Evolutionary conservation across 345 rosid species (phyloP).

Genomic region (Syzygium aqueum): DNA sequence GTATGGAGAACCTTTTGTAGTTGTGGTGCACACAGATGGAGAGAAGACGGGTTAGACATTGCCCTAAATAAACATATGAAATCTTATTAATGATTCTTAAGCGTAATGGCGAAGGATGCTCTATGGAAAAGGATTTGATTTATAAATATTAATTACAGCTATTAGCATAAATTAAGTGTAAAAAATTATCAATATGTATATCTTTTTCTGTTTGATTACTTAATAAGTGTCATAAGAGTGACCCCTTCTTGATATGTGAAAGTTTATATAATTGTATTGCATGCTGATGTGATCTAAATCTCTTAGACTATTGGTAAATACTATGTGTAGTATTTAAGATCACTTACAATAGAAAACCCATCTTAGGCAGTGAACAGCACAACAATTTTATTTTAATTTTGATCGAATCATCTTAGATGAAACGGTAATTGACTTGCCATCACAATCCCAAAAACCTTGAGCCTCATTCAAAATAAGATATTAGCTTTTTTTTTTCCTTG

Average conservation of each 20-base stretch:
- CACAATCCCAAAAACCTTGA: not conserved
- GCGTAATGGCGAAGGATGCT: not conserved
- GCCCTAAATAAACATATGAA: not conserved
- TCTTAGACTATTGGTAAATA: not conserved
- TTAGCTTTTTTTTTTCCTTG: not conserved
- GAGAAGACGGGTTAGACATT: not conserved
- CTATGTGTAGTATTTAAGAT: not conserved
- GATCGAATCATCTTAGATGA: too few relatives aligned
- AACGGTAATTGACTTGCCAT: not conserved
- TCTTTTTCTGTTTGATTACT: not conserved
- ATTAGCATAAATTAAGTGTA: not conserved
- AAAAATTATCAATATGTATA: not conserved
- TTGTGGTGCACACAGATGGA: not conserved
- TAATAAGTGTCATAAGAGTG: not conserved
- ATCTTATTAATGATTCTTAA: not conserved
- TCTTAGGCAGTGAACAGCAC: not conserved
- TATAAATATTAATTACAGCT: not conserved
- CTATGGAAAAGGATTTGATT: not conserved
- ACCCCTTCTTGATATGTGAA: not conserved
- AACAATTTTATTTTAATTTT: not conserved
- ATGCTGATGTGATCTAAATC: fast-evolving
- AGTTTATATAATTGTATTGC: not conserved
- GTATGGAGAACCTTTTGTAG: not conserved
- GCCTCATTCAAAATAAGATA: not conserved
- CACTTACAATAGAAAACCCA: not conserved